Conservation (phyloP, 805 yeast species). For the Debaryomyces tyrocola region DNA sequence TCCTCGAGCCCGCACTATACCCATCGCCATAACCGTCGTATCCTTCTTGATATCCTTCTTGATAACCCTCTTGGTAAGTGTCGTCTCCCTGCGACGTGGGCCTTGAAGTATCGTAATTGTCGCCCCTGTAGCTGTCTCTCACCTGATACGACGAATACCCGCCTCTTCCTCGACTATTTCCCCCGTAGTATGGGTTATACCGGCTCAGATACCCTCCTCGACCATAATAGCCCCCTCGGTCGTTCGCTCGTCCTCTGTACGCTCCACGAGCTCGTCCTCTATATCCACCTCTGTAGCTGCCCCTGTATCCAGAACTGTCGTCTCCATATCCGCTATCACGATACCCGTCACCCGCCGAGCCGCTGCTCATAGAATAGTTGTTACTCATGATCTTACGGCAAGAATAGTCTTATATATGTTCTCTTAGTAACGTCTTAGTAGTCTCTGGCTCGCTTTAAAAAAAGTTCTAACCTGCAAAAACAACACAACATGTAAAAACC, state of each 20-base stretch:
- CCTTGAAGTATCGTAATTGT: not conserved
- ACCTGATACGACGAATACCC: slow-evolving; percentile 5
- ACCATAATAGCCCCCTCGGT: slow-evolving; percentile 9
- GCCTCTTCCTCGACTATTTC: slow-evolving; percentile 3
- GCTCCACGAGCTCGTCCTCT: slow-evolving; percentile 21
- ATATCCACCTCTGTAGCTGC: slow-evolving; percentile 17
- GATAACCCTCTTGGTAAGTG: not conserved
- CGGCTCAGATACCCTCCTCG: slow-evolving; percentile 10
- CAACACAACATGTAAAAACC: not conserved
- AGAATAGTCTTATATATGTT: too few relatives aligned
- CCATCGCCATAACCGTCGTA: slow-evolving; percentile 5
- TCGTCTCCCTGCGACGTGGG: slow-evolving; percentile 2
- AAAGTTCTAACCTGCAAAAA: not conserved
- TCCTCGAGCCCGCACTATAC: slow-evolving; percentile 7
- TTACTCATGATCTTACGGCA: not conserved
- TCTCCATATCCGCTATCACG: slow-evolving; percentile 5
- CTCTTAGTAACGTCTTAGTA: too few relatives aligned
- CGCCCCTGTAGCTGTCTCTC: slow-evolving; percentile 1
- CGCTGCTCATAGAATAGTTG: not conserved
- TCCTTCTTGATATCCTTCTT: not conserved
- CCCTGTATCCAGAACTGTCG: slow-evolving; percentile 13
- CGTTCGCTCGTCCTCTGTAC: slow-evolving; percentile 18
- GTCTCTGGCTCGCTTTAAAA: too few relatives aligned
- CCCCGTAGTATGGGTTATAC: slow-evolving; percentile 3
- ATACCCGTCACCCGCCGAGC: not conserved